Base-by-base conservation (phyloP, 495 filamentous ascomycete genomes). In the Amorphotheca resinae region DNA sequence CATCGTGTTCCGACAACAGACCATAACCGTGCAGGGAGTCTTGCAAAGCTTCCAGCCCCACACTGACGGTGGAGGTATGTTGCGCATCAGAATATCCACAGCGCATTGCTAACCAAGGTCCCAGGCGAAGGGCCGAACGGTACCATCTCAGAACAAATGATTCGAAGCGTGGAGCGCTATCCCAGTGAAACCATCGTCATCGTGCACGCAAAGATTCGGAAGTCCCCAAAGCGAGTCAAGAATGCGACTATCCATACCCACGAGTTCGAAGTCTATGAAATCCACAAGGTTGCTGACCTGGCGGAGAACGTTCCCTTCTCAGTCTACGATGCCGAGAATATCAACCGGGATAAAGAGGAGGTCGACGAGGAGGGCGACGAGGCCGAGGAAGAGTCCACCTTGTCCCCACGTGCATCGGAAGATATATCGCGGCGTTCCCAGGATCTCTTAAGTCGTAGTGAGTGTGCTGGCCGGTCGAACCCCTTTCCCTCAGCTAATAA, bases 21-120 rank as follows among this genome's bases (percentile, higher is more conserved):
- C 49, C 8, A 73, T 96, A 41, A 93, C 86, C 33, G 73, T 95
- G 12, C 89, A 96, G 64, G 87, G 80, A 28, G 76, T 86, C 55
- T 64, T 86, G 35, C 67, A 77, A 14, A 66, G 65, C 15, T 63
- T 70, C 38, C 72, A 61, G 54, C 74, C 55, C 54, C 69, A 54
- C 31, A 56, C 80, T 11, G 35, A 45, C 7, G 26, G 41, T 1
- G 15, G 35, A 44, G 43, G 53, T 55, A 44, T 18, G 53, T 42
- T 41, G n/a, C 6, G 7, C n/a, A 21, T 22, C 16, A 11, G 22
- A 9, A 26, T 1, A 17, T 34, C 14, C 1, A 40, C 9, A 20
- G 18, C n/a, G n/a, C 21, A 20, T 2, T 17, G 38, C 44, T 46
- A 33, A 46, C 28, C 16, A 9, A 18, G n/a, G 14, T 26, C 11